Evolutionary conservation across 2,329 filamentous ascomycete species (phyloP).

Genomic region (Cadophora sp.): DNA sequence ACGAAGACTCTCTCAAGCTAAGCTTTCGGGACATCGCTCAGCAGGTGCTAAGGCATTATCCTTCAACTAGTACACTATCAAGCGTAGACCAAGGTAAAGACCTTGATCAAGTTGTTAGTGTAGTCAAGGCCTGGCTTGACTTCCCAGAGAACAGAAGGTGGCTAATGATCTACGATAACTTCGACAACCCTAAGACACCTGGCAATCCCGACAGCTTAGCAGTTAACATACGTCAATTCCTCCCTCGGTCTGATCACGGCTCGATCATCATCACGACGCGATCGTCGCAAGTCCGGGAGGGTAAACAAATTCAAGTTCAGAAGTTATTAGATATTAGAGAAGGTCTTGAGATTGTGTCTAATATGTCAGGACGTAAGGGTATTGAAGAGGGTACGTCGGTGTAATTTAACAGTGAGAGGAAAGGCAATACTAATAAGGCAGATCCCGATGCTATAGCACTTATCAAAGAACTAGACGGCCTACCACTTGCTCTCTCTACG

Average conservation of each 20-base stretch:
- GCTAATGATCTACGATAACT: not conserved
- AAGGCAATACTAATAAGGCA: conserved; percentile 28
- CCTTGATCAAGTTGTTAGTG: not conserved
- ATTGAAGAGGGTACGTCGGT: conserved; percentile 33
- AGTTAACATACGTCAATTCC: not conserved
- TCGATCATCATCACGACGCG: not conserved
- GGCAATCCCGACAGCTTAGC: not conserved
- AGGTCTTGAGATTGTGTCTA: not conserved
- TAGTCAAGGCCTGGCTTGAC: not conserved
- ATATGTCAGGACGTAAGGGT: not conserved
- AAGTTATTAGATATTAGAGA: not conserved
- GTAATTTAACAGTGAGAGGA: too few species aligned
- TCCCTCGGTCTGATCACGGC: not conserved
- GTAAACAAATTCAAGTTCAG: not conserved
- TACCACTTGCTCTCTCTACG: not conserved
- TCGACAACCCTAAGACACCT: not conserved
- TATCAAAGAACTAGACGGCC: not conserved
- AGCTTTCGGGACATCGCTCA: conserved; percentile 46
- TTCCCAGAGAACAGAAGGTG: not conserved
- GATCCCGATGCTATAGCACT: conserved; percentile 2
- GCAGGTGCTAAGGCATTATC: conserved; percentile 43
- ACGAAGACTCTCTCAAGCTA: conserved; percentile 47
- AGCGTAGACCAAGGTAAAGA: conserved; percentile 31
- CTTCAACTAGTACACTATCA: conserved; percentile 36
- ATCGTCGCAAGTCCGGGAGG: not conserved